These are phyloP conservation scores for Pestalotiopsis sp. DNA, from an alignment of 2,329 filamentous ascomycete genomes.

Conservation along the genomic window DNA sequence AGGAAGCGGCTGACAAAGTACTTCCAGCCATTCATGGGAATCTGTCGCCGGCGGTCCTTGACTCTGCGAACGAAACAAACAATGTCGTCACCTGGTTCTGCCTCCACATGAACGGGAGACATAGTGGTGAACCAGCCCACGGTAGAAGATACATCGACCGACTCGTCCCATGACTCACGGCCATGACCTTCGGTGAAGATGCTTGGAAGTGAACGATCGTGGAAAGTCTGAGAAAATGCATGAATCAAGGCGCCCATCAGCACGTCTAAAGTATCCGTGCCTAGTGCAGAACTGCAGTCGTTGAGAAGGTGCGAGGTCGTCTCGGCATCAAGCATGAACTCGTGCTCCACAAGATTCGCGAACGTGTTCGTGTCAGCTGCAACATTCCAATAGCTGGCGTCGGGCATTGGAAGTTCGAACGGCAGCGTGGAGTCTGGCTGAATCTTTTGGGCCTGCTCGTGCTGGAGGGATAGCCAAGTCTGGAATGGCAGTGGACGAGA, in stretches of 20 bases:
- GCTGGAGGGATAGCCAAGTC: constrained; percentile 30
- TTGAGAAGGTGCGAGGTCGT: constrained; percentile 5
- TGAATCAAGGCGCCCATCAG: constrained; percentile 11
- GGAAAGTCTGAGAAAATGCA: constrained; percentile 8
- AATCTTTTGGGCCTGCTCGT: constrained; percentile 9
- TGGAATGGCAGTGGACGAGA: constrained; percentile 33
- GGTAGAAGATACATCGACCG: constrained; percentile 1
- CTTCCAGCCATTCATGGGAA: constrained; percentile 6
- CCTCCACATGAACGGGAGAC: neutral
- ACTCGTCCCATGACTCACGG: constrained; percentile 10
- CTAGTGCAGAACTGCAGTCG: constrained; percentile 11
- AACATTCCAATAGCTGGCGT: constrained; percentile 9
- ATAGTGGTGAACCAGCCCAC: constrained; percentile 12
- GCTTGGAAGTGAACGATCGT: neutral
- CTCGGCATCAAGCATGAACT: neutral
- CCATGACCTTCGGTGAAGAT: constrained; percentile 24
- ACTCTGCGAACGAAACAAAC: neutral
- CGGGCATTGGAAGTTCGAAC: neutral
- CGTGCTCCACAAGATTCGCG: constrained; percentile 2
- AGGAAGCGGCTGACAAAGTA: constrained; percentile 8
- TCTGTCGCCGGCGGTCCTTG: constrained; percentile 8
- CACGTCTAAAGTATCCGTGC: constrained; percentile 12
- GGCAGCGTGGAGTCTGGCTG: constrained; percentile 7
- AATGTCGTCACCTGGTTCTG: neutral
- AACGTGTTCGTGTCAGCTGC: constrained; percentile 9